Conservation (phyloP, 176 grass and related monocot species). For the Oryza rufipogon region DNA sequence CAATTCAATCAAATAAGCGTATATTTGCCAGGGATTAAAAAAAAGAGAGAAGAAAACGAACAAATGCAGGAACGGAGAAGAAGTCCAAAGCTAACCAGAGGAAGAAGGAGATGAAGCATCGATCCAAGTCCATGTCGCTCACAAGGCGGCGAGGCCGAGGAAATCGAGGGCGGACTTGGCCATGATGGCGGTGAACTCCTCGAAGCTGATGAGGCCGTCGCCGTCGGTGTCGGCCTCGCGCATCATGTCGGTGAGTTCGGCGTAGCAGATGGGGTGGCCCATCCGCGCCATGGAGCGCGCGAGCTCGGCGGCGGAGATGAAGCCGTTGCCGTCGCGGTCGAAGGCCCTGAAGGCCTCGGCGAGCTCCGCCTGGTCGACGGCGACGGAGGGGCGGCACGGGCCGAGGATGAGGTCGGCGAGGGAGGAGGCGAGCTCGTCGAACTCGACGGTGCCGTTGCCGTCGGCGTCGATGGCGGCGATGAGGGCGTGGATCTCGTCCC, state of each 20-base stretch:
- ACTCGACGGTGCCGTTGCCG: slow-evolving; percentile 65
- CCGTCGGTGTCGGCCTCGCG: slow-evolving; percentile 65
- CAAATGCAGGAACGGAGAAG: slow-evolving; percentile 11
- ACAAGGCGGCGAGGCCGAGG: slow-evolving; percentile 63
- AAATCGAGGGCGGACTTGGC: slow-evolving; percentile 66
- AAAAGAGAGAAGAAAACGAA: not conserved
- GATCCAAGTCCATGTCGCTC: not conserved
- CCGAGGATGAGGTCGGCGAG: slow-evolving; percentile 55
- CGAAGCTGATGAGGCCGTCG: slow-evolving; percentile 64
- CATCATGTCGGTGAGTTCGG: slow-evolving; percentile 68
- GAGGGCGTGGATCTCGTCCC: slow-evolving; percentile 63
- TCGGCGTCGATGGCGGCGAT: slow-evolving; percentile 57
- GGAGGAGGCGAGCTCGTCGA: slow-evolving; percentile 60
- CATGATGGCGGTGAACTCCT: slow-evolving; percentile 67
- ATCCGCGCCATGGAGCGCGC: slow-evolving; percentile 63
- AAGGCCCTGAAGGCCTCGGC: slow-evolving; percentile 63
- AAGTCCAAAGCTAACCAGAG: slow-evolving; percentile 6
- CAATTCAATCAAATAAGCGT: slow-evolving; percentile 1
- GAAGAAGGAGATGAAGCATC: not conserved
- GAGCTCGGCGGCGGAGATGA: slow-evolving; percentile 76
- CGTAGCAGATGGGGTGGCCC: slow-evolving; percentile 67
- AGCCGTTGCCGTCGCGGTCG: slow-evolving; percentile 65
- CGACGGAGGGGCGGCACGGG: slow-evolving; percentile 47
- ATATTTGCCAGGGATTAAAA: not conserved
- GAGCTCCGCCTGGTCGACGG: slow-evolving; percentile 64